Evolutionary conservation across 2,329 filamentous ascomycete species (phyloP).

Genomic region (Seiridium cupressi): DNA sequence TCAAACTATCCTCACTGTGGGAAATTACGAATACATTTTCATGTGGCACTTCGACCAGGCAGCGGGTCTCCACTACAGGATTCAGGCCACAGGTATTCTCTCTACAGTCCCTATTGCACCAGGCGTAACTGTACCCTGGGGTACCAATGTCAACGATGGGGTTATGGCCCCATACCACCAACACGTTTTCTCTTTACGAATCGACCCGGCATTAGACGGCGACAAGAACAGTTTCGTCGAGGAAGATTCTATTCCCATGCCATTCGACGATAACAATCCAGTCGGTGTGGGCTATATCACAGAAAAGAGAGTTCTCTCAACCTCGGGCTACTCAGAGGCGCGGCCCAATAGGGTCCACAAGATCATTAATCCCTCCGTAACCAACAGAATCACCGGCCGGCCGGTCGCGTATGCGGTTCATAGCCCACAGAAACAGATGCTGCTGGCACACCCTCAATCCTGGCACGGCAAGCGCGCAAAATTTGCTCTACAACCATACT

Average conservation of each 20-base stretch:
- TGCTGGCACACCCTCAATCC: conserved; percentile 44
- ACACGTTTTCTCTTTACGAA: conserved; percentile 63
- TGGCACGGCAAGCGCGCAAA: conserved; percentile 39
- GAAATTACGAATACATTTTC: conserved; percentile 71
- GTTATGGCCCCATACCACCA: conserved; percentile 67
- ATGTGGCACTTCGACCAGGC: conserved; percentile 63
- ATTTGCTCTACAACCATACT: conserved; percentile 45
- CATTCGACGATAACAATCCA: conserved; percentile 15
- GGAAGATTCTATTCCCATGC: conserved; percentile 17
- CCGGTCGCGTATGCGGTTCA: conserved; percentile 49
- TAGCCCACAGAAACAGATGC: conserved; percentile 42
- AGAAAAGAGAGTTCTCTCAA: conserved; percentile 37
- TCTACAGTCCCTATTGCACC: conserved; percentile 60
- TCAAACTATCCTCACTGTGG: conserved; percentile 66
- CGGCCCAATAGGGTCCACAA: conserved; percentile 48
- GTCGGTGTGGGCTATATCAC: conserved; percentile 36
- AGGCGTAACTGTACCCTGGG: conserved; percentile 52
- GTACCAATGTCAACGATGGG: conserved; percentile 61
- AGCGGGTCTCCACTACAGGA: conserved; percentile 59
- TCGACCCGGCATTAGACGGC: conserved; percentile 59
- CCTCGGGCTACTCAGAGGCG: conserved; percentile 52
- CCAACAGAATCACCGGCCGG: conserved; percentile 47
- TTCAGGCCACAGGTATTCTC: conserved; percentile 65
- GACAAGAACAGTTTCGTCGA: conserved; percentile 23
- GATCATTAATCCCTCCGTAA: conserved; percentile 43